Evolutionary conservation across 495 filamentous ascomycete species (phyloP).

Genomic region (Penicillium desertorum): DNA sequence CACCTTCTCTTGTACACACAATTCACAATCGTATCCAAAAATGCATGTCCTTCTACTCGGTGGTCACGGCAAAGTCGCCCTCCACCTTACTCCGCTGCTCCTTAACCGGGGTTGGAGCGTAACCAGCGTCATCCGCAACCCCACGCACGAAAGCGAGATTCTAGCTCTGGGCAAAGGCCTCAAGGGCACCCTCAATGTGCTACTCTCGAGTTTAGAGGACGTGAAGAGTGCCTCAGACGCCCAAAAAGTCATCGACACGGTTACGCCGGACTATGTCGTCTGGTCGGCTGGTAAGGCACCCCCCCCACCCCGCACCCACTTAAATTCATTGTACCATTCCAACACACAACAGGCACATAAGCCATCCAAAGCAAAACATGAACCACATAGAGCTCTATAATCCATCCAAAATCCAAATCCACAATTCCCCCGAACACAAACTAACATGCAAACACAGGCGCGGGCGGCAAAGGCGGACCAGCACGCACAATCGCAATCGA

Average conservation of each 20-base stretch:
- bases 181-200: slow-evolving; percentile 55
- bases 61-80: slow-evolving; percentile 77
- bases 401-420: background rate
- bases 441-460: slow-evolving; percentile 43
- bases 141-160: slow-evolving; percentile 63
- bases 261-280: slow-evolving; percentile 68
- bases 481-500: slow-evolving; percentile 62
- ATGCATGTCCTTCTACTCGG: slow-evolving; percentile 71
- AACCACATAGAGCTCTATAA: background rate
- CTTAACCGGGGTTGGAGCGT: slow-evolving; percentile 71
- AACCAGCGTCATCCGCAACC: slow-evolving; percentile 72
- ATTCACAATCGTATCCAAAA: background rate
- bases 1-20: background rate
- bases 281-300: slow-evolving; percentile 67
- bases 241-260: slow-evolving; percentile 57
- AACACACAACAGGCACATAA: background rate
- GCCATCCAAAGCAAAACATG: background rate
- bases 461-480: slow-evolving; percentile 73
- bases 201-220: slow-evolving; percentile 69
- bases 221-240: slow-evolving; percentile 63
- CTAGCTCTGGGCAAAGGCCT: slow-evolving; percentile 55
- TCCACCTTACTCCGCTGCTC: slow-evolving; percentile 74
- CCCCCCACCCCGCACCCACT: slow-evolving; percentile 9
- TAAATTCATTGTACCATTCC: background rate
- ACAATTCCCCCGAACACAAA: background rate